Evolutionary conservation across 1,284 basidiomycete species (phyloP), one percentile per base, ranked within the genome.

Genomic region (Pseudozyma tsukubaensis): DNA sequence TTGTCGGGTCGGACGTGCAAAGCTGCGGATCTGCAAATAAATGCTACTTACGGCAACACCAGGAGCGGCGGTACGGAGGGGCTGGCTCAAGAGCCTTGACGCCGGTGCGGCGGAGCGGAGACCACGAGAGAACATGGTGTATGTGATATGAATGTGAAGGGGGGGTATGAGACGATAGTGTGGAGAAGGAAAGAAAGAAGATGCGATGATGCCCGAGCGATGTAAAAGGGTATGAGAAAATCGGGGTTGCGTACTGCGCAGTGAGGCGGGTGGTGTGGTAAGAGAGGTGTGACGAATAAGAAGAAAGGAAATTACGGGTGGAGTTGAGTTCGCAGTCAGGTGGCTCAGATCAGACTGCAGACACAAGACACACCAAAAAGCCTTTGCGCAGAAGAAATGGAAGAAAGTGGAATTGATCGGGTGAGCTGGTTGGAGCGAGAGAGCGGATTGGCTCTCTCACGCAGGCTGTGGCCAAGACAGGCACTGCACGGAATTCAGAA

Each of bases 1-100:
- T n/a, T n/a, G n/a, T n/a, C n/a, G n/a, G n/a, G n/a, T n/a, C n/a
- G n/a, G n/a, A n/a, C n/a, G n/a, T n/a, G n/a, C n/a, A n/a, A n/a
- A n/a, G n/a, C n/a, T n/a, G n/a, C n/a, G n/a, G n/a, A n/a, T n/a
- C n/a, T n/a, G n/a, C n/a, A n/a, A n/a, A n/a, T n/a, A n/a, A n/a
- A 19, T 10, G 29, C 16, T 56, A 76, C 76, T 78, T 72, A 78
- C 79, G 50, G 76, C 72, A 50, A 74, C 69, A 45, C 65, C 62
- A 14, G 76, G 65, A 34, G 77, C 59, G 50, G 77, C 60, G 50
- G 68, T 61, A 49, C 79, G 78, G 60, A 80, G 72, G 51, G 79
- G 75, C 72, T 81, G 79, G 57, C 65, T 70, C 47, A 79, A 59
- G 59, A 76, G 64, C 60, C 79, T 55, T 50, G 76, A 71, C 60